Evolutionary conservation across 495 filamentous ascomycete genomes (phyloP).

Genomic region (Xanthoparmelia taractica): DNA sequence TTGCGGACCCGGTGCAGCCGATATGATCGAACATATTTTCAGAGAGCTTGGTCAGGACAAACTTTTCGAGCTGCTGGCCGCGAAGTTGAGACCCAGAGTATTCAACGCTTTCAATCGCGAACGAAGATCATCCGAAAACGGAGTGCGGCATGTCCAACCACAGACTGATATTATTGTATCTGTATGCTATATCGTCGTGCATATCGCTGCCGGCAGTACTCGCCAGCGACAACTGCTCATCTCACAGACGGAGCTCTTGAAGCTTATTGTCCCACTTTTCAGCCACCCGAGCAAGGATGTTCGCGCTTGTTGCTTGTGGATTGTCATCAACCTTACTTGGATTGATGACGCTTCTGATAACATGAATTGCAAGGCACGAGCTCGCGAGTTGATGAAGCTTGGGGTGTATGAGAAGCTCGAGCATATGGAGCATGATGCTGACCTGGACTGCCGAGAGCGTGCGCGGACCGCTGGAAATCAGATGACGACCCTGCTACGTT

Average conservation of each 20-base stretch:
- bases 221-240: slow-evolving; percentile 70
- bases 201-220: slow-evolving; percentile 73
- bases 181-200: slow-evolving; percentile 68
- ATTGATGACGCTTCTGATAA: slow-evolving; percentile 63
- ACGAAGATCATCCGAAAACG: slow-evolving; percentile 26
- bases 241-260: slow-evolving; percentile 50
- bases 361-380: slow-evolving; percentile 53
- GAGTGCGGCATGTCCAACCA: slow-evolving; percentile 39
- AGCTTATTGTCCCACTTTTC: slow-evolving; percentile 49
- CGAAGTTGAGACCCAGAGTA: slow-evolving; percentile 57
- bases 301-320: slow-evolving; percentile 66
- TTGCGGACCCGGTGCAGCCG: slow-evolving; percentile 53
- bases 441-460: slow-evolving; percentile 74
- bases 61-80: slow-evolving; percentile 65
- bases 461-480: slow-evolving; percentile 71
- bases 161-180: slow-evolving; percentile 64
- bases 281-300: slow-evolving; percentile 61
- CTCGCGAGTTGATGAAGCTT: slow-evolving; percentile 56
- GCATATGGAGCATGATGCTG: slow-evolving; percentile 60
- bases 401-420: slow-evolving; percentile 63
- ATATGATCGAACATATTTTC: slow-evolving; percentile 84
- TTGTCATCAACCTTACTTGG: slow-evolving; percentile 76
- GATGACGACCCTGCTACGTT: slow-evolving; percentile 33
- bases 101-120: slow-evolving; percentile 34
- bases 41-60: slow-evolving; percentile 62